phyloP scores from a whole-genome alignment of 139 green algal species.

The Medakamo hakoo region DNA sequence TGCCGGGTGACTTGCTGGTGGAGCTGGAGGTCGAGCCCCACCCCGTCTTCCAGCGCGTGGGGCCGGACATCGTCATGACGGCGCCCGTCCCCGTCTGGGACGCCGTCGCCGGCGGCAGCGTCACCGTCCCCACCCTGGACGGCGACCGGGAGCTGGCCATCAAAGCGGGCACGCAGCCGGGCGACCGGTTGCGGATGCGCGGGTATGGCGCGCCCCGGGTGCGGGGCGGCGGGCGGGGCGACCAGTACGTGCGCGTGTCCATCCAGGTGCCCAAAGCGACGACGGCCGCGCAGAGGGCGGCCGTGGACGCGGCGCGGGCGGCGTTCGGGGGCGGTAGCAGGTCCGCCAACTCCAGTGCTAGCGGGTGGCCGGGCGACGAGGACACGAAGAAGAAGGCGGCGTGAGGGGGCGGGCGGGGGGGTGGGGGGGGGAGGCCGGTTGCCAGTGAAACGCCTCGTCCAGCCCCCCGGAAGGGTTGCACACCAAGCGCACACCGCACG shows the following conservation, averaged over 20 bases:
- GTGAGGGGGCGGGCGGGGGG: neutral
- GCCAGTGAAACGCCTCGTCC: too few species aligned
- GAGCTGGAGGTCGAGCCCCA: slow-evolving; percentile 30
- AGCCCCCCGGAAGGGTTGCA: too few species aligned
- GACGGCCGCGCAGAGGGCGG: neutral
- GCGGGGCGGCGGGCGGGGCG: slow-evolving; percentile 17
- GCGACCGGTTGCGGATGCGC: slow-evolving; percentile 43
- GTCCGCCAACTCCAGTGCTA: too few species aligned
- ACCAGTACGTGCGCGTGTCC: slow-evolving; percentile 42
- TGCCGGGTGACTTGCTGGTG: slow-evolving; percentile 30
- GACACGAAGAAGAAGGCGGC: neutral
- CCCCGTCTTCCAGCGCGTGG: slow-evolving; percentile 25
- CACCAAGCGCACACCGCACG: too few species aligned
- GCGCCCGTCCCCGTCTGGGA: slow-evolving; percentile 29
- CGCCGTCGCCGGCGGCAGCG: slow-evolving; percentile 24
- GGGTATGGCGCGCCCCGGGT: slow-evolving; percentile 33
- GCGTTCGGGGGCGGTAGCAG: too few species aligned
- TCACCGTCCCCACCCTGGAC: slow-evolving; percentile 44
- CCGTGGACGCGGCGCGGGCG: too few species aligned
- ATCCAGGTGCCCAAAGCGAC: slow-evolving; percentile 6
- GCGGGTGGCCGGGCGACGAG: too few species aligned
- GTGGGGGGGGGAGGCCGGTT: too few species aligned
- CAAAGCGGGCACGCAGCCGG: slow-evolving; percentile 35
- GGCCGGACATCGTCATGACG: slow-evolving; percentile 26
- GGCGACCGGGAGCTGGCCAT: slow-evolving; percentile 29